phyloP scores from a whole-genome alignment of 495 filamentous ascomycete genomes.

The Endocarpon pusillum region DNA sequence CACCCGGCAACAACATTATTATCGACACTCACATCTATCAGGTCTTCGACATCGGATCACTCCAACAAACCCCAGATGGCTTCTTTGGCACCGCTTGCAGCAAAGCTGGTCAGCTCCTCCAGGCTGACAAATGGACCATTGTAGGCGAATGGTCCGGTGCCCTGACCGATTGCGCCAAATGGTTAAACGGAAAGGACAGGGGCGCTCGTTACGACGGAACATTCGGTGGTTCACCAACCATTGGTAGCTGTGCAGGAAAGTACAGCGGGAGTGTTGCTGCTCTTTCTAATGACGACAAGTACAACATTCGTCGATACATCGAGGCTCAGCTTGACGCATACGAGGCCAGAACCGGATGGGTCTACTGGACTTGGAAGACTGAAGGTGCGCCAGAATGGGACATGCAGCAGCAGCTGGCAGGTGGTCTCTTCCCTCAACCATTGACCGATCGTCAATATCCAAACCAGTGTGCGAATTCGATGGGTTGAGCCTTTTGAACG shows the following conservation, averaged over 20 bases:
- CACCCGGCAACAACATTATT: constrained; percentile 34
- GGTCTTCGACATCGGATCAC: constrained; percentile 43
- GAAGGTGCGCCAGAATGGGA: constrained; percentile 81
- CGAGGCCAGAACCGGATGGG: constrained; percentile 51
- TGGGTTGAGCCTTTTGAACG: too few species aligned
- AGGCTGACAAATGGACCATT: constrained; percentile 51
- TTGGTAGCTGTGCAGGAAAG: constrained; percentile 45
- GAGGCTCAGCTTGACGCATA: constrained; percentile 62
- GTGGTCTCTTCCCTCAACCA: constrained; percentile 48
- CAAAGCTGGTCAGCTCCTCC: constrained; percentile 26
- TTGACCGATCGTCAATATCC: constrained; percentile 30
- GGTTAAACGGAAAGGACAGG: constrained; percentile 50
- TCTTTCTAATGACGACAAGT: constrained; percentile 32
- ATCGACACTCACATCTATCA: constrained; percentile 55
- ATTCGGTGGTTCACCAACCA: constrained; percentile 23
- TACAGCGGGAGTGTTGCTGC: constrained; percentile 34
- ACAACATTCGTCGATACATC: constrained; percentile 43
- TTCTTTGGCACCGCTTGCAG: constrained; percentile 37
- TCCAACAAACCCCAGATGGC: constrained; percentile 26
- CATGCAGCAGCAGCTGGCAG: constrained; percentile 44
- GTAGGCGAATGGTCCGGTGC: constrained; percentile 55
- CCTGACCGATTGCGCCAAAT: constrained; percentile 59
- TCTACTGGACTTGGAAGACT: constrained; percentile 80
- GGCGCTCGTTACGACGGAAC: constrained; percentile 57
- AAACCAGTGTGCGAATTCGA: constrained; percentile 27